Evolutionary conservation across 2,329 filamentous ascomycete species (phyloP), one percentile per base, ranked within the genome.

Genomic region (Clonostachys rhizophaga): DNA sequence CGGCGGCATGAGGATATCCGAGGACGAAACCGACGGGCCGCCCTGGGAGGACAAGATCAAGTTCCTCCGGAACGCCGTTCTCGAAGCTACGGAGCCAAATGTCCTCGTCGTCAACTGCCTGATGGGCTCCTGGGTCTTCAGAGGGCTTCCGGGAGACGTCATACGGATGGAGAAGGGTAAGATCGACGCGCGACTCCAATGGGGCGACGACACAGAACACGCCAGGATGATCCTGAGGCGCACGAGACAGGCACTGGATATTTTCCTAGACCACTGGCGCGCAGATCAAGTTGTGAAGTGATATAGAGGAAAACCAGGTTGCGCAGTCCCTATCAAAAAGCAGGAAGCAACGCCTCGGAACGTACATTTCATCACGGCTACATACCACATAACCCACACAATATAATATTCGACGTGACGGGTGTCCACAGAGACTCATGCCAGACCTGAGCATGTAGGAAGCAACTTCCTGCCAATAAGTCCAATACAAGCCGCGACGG

Each of bases 1-100:
- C 35, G 67, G 62, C 6, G 71, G 72, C 13, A 59, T 66, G 45
- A 55, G 52, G 5, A 40, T 66, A 9, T 57, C 59, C 17, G 50
- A 58, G 2, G 52, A 61, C 18, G 45, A 48, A 35, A 58, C 63
- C 48, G 58, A 42, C 12, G 20, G 33, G n/a, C 50, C 48, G 3
- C 52, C 67, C 2, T 76, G 73, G 73, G 73, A 76, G 48, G 43
- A 62, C 30, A 70, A 65, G 43, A 49, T 64, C 5, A 54, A 66
- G 42, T 64, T 63, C 36, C 63, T 71, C 40, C 63, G 58, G 24
- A 65, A 67, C 40, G 68, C 65, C 17, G 52, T 66, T 30, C 49
- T 66, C 12, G 51, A 59, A 24, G 55, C 53, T 11, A 48, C 59
- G 7, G 49, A 58, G 42, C 62, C 63, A 12, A 60, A 59, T 24